A percentile compares a stretch with the other conserved stretches of the same genome.
These are phyloP conservation scores for Ophiostoma perfectum DNA, from an alignment of 2,329 filamentous ascomycete genomes.

Conservation along the genomic window DNA sequence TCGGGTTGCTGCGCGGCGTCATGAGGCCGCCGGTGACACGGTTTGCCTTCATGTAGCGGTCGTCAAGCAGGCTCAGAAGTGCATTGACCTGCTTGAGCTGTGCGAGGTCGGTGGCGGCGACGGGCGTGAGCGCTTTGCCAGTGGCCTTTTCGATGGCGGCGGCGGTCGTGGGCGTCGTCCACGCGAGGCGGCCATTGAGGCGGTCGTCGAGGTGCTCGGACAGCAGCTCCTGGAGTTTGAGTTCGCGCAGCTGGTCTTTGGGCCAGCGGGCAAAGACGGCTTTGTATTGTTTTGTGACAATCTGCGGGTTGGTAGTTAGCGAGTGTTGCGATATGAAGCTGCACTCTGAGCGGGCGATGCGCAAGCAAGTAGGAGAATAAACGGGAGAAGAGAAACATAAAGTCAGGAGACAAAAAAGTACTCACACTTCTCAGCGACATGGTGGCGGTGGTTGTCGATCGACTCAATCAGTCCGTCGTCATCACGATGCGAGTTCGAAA, in stretches of 20 bases:
- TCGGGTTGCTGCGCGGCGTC: slow-evolving; percentile 56
- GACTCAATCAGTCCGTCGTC: neutral
- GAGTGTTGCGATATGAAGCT: neutral
- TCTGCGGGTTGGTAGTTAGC: slow-evolving; percentile 27
- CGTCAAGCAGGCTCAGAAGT: slow-evolving; percentile 53
- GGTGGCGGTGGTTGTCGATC: neutral
- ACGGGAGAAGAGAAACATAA: neutral
- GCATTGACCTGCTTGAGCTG: slow-evolving; percentile 56
- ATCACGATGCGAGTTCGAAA: neutral
- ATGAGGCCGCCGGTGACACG: slow-evolving; percentile 47
- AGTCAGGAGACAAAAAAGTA: neutral
- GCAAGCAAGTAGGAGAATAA: neutral
- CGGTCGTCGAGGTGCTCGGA: slow-evolving; percentile 40
- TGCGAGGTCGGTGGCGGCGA: slow-evolving; percentile 38
- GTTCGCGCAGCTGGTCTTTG: slow-evolving; percentile 55
- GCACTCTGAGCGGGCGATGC: neutral
- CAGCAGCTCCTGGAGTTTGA: slow-evolving; percentile 56
- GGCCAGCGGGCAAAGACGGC: slow-evolving; percentile 56
- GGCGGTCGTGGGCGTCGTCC: neutral
- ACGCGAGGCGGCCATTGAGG: slow-evolving; percentile 31
- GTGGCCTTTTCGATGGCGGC: slow-evolving; percentile 18
- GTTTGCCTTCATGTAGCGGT: slow-evolving; percentile 54
- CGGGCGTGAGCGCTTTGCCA: slow-evolving; percentile 7
- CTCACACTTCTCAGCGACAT: slow-evolving; percentile 16
- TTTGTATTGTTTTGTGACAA: slow-evolving; percentile 44